Conservation (phyloP, 129 eudicot genomes). For the Oenanthe sinensis region DNA sequence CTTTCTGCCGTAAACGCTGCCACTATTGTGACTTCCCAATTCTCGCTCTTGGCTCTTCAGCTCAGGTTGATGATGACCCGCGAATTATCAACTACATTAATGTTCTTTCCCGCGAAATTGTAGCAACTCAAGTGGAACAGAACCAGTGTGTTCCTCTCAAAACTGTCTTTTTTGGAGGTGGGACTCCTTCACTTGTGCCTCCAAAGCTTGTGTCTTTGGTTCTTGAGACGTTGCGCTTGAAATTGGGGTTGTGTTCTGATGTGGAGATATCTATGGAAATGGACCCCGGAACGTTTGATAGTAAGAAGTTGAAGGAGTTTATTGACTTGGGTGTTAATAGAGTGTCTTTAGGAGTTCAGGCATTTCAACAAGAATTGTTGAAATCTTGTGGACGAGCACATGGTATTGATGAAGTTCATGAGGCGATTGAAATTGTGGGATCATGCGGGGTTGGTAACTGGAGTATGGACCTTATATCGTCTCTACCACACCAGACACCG, state of each 20-base stretch:
- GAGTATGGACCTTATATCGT: constrained; percentile 90
- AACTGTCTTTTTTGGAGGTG: constrained; percentile 93
- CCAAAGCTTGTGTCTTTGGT: constrained; percentile 60
- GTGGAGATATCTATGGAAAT: constrained; percentile 95
- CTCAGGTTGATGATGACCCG: constrained; percentile 52
- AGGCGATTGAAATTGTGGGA: constrained; percentile 65
- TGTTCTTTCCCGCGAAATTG: constrained; percentile 54
- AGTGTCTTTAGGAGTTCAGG: constrained; percentile 93
- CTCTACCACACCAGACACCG: constrained; percentile 76
- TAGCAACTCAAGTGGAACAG: constrained; percentile 36
- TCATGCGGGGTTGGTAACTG: constrained; percentile 72
- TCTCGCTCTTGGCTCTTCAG: constrained; percentile 64
- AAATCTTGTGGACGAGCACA: constrained; percentile 89
- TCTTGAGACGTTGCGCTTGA: constrained; percentile 49
- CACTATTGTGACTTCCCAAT: constrained; percentile 95
- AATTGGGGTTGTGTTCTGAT: constrained; percentile 53
- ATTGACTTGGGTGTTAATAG: constrained; percentile 81
- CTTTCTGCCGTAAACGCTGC: constrained; percentile 97
- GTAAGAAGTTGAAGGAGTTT: constrained; percentile 48
- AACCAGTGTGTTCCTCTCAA: constrained; percentile 59
- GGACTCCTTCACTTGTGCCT: constrained; percentile 91
- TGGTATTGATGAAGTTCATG: constrained; percentile 63
- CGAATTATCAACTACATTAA: constrained; percentile 51
- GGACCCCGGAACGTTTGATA: constrained; percentile 97
- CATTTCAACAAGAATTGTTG: constrained; percentile 86